Base-by-base conservation (phyloP, 2,329 filamentous ascomycete genomes). In the Beauveria australis region DNA sequence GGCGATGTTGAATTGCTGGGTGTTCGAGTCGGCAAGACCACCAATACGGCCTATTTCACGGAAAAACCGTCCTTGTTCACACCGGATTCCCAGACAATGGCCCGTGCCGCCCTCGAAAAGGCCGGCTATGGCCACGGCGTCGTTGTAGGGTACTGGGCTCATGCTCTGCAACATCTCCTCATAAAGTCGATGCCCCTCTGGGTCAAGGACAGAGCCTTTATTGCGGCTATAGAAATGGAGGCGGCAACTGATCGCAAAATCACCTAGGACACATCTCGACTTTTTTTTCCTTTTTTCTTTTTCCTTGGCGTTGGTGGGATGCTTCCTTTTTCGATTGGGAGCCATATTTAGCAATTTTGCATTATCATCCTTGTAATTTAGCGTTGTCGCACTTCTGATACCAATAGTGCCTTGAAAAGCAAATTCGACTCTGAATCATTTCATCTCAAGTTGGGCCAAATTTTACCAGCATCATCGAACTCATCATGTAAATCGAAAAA, bases 1-100 rank as follows among this genome's bases (percentile, higher is more conserved):
- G 47, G 47, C 26, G 53, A 61, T 5, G 51, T 65, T 18, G 64
- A 65, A 40, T 47, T 60, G 24, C 24, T 65, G 10, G 63, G 63
- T 9, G n/a, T 65, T 40, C 61, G 65, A n/a, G 54, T 64, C 2
- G 63, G 62, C 28, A 62, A 62, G n/a, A 64, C 64, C 28, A 66
- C 65, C 10, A 60, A 59, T 30, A 64, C 64, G 33, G 64, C 65
- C 10, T 57, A 60, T 49, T 61, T 53, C 12, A 62, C 62, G 43
- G 58, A 63, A n/a, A 41, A 57, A 33, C 63, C 65, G 1, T 65
- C 64, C 16, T 28, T 65, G 16, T 65, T 66, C 51, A 62, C 54
- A 22, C 65, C 65, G 5, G 59, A 63, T 18, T 59, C 64, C 1
- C 28, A 60, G 10, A 62, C 59, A 8, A 64, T 66, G 63, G 65